A percentile compares a stretch with the other conserved stretches of the same genome.
These are phyloP conservation scores for Aspergillus sp. DNA, from an alignment of 2,329 filamentous ascomycete species.

Conservation along the genomic window DNA sequence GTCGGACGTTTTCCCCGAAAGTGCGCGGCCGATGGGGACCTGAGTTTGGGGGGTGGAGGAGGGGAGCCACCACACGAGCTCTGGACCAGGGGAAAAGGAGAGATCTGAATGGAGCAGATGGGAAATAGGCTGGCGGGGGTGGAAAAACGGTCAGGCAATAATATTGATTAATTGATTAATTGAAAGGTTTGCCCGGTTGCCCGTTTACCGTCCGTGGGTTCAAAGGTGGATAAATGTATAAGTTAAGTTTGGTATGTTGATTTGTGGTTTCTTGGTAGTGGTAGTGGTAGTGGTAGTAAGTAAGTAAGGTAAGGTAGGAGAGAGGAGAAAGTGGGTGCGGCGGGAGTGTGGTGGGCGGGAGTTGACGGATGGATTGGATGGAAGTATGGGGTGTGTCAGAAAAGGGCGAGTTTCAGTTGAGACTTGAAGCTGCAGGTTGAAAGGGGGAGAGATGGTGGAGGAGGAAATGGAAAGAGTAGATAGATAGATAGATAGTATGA, in stretches of 20 bases:
- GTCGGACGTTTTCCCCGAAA: slow-evolving; percentile 15
- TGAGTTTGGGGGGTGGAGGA: slow-evolving; percentile 8
- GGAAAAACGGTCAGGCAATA: neutral
- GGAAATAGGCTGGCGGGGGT: slow-evolving; percentile 3
- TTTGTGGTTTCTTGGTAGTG: neutral
- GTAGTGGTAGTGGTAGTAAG: neutral
- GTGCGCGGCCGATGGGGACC: slow-evolving; percentile 7
- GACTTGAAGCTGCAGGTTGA: neutral
- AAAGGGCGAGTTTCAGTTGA: neutral
- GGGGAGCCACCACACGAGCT: slow-evolving; percentile 9
- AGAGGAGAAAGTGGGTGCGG: neutral
- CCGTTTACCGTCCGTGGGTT: no score
- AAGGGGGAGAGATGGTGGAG: neutral
- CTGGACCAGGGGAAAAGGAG: neutral
- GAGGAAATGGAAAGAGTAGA: no score
- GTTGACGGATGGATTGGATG: neutral
- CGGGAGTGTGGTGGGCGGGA: neutral
- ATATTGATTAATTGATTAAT: neutral
- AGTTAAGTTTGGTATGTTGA: neutral
- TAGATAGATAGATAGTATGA: no score
- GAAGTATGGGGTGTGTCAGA: neutral
- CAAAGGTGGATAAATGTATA: no score
- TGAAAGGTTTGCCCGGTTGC: no score
- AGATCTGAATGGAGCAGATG: slow-evolving; percentile 1
- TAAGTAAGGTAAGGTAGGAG: no score